Percentiles rank a stretch among this genome's conserved stretches.
Conservation (phyloP, 2,329 filamentous ascomycete species). For the Tolypocladium guangdongense region DNA sequence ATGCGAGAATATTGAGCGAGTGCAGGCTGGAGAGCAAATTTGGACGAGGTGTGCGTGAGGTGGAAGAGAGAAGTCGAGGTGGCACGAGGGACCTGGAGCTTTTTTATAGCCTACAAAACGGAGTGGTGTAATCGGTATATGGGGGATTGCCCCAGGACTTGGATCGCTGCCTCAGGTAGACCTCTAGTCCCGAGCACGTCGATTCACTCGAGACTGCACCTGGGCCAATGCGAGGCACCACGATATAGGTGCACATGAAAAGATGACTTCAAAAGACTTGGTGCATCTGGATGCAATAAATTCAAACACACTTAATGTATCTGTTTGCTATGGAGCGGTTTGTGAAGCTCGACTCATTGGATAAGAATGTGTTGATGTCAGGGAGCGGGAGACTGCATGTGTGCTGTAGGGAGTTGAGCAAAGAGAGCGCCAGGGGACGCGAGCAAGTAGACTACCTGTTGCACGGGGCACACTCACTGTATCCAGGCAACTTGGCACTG, state of each 20-base stretch:
- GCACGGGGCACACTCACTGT: too few species aligned
- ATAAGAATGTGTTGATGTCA: not conserved
- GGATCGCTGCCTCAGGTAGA: not conserved
- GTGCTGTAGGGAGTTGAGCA: not conserved
- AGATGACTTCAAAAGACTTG: too few species aligned
- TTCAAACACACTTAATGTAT: not conserved
- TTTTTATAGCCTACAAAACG: not conserved
- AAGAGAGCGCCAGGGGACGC: too few species aligned
- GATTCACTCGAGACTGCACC: not conserved
- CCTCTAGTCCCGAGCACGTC: not conserved
- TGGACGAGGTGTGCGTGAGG: not conserved
- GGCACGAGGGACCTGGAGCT: not conserved
- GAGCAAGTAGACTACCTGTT: too few species aligned
- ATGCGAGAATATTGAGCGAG: not conserved
- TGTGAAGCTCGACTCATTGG: not conserved
- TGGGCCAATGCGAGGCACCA: not conserved
- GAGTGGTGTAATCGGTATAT: not conserved
- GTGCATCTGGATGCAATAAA: not conserved
- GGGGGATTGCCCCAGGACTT: too few species aligned
- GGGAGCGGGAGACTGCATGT: not conserved
- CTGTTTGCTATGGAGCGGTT: not conserved
- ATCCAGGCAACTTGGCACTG: too few species aligned
- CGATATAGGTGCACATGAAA: not conserved
- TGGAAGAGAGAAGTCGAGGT: not conserved
- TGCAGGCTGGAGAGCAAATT: not conserved